Evolutionary conservation across 2,329 filamentous ascomycete genomes (phyloP).

Genomic region (Colletotrichum abscissum): DNA sequence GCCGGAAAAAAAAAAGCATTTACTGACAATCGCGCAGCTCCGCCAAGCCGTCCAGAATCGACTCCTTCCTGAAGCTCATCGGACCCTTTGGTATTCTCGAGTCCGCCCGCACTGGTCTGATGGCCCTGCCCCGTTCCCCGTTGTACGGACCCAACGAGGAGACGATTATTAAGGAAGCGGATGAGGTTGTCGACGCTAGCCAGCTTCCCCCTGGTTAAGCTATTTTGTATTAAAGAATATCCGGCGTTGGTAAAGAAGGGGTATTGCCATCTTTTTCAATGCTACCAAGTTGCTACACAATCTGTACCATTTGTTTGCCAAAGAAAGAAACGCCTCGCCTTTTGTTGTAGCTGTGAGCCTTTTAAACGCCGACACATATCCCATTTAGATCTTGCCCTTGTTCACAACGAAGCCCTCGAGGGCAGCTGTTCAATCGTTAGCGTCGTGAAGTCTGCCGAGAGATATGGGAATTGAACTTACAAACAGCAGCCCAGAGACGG

Average conservation of each 20-base stretch:
- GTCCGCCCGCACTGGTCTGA: constrained; percentile 93
- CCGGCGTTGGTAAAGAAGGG: constrained; percentile 35
- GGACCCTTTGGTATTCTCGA: constrained; percentile 95
- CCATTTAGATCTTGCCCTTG: constrained; percentile 77
- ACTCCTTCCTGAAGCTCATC: constrained; percentile 97
- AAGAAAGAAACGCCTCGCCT: constrained; percentile 26
- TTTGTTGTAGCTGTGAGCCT: constrained; percentile 22
- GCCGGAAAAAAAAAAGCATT: background rate
- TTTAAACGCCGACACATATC: constrained; percentile 9
- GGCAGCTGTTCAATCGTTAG: constrained; percentile 62
- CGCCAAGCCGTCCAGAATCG: constrained; percentile 92
- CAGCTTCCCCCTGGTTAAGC: constrained; percentile 88
- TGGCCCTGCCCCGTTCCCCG: constrained; percentile 95
- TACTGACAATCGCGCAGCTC: constrained; percentile 65
- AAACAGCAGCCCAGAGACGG: constrained; percentile 87
- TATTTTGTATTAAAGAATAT: constrained; percentile 35
- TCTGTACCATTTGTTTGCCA: constrained; percentile 34
- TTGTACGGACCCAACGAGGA: constrained; percentile 81
- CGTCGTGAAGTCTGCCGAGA: background rate
- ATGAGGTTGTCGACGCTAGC: constrained; percentile 95
- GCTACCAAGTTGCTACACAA: constrained; percentile 34
- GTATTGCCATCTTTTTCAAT: constrained; percentile 36
- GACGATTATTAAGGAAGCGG: constrained; percentile 81
- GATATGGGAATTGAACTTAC: constrained; percentile 56
- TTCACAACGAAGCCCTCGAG: constrained; percentile 95